These are phyloP conservation scores for Apiospora marii DNA, from an alignment of 2,329 filamentous ascomycete species.

Conservation along the genomic window DNA sequence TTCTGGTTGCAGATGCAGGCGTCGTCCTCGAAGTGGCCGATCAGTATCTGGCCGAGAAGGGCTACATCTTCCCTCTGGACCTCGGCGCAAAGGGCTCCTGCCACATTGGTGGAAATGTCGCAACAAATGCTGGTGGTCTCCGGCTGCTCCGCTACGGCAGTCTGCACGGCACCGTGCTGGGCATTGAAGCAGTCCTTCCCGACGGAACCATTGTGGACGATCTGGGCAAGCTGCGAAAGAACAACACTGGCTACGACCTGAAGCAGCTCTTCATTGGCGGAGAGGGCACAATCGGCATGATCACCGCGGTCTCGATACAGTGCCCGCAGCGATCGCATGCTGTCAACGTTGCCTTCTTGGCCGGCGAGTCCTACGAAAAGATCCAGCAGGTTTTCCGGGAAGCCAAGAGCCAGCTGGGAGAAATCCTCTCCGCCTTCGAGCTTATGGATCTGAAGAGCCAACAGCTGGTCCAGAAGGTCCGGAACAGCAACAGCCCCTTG, in stretches of 20 bases:
- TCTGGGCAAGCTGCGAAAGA: conserved; percentile 88
- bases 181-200: conserved; percentile 90
- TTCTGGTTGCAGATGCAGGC: conserved; percentile 89
- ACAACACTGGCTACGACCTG: conserved; percentile 96
- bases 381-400: conserved; percentile 86
- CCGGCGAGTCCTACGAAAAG: conserved; percentile 88
- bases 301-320: conserved; percentile 88
- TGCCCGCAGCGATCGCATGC: conserved; percentile 88
- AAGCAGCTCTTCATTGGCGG: conserved; percentile 84
- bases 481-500: conserved; percentile 79
- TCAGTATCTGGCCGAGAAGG: conserved; percentile 80
- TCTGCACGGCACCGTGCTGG: conserved; percentile 90
- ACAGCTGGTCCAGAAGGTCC: conserved; percentile 76
- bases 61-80: conserved; percentile 93
- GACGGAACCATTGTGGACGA: conserved; percentile 94
- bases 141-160: conserved; percentile 91
- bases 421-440: conserved; percentile 97
- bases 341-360: conserved; percentile 94
- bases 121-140: conserved; percentile 93
- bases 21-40: conserved; percentile 91
- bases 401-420: conserved; percentile 88
- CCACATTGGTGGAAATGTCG: conserved; percentile 94
- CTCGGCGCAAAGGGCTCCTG: conserved; percentile 98
- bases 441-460: conserved; percentile 92
- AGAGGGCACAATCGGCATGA: conserved; percentile 93